Evolutionary conservation across 768 basidiomycete species (phyloP), one percentile per base, ranked within the genome.

Genomic region (Calocybe gangraenosa): DNA sequence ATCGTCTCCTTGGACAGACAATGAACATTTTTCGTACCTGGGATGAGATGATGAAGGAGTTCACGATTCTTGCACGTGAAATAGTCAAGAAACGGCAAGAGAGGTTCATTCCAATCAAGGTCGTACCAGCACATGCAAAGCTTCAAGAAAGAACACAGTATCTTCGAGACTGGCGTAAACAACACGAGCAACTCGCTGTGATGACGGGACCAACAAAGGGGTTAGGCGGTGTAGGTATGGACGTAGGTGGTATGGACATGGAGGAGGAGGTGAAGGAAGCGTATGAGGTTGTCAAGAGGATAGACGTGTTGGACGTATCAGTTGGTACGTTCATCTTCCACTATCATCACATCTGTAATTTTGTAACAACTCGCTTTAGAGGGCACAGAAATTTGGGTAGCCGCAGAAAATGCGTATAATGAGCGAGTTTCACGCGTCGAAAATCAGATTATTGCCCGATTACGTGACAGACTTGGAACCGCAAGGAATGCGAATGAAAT

Each of bases 401-500:
- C 92, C 0, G 94, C 94, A 1, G 96, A 98, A 67, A 92, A 91
- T 45, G 92, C 93, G 3, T 99, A 99, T 63, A 98, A 97, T 56
- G 95, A 98, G 65, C 85, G 94, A 17, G 94, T 98, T 19, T 87
- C 96, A 2, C 76, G 95, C 10, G 95, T 99, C 15, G 96, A 99
- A 70, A 97, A 97, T 67, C 95, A 97, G 64, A 98, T 98, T 60
- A 98, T 98, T 62, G 87, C 95, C 13, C 76, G 91, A 25, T 65
- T 99, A 37, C 77, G 95, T 19, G 95, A 97, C 65, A 76, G 91
- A 47, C 74, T 98, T 9, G 96, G 92, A 11, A 95, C 92, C 13
- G 96, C 96, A 18, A 73, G 93, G 23, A 99, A 97, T 62, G 95
- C 96, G 13, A 95, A 96, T 62, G 96, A 98, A 68, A 99, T 98